phyloP scores from a whole-genome alignment of 345 rosid species.

The Garcia nutans region DNA sequence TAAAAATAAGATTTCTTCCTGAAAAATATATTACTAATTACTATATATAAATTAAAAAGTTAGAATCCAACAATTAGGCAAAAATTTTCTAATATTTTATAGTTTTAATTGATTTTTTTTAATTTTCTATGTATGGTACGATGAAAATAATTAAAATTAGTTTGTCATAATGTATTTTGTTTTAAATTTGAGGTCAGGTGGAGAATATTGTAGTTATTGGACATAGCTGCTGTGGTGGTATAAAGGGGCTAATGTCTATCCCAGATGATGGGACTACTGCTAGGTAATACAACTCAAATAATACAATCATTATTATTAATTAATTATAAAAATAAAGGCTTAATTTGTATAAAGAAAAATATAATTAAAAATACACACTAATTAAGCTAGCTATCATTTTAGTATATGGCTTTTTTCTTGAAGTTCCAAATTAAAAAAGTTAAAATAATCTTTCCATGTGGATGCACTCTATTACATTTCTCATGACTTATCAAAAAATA shows the following conservation, averaged over 20 bases:
- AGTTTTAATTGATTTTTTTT: no score
- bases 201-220: slow-evolving; percentile 85
- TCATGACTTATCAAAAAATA: not conserved
- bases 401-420: not conserved
- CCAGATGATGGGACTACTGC: slow-evolving; percentile 58
- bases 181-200: slow-evolving; percentile 49
- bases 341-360: not conserved
- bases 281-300: slow-evolving; percentile 30
- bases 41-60: no score
- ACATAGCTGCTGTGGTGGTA: slow-evolving; percentile 96
- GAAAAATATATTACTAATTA: no score
- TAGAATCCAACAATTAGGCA: no score
- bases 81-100: no score
- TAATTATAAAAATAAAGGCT: not conserved
- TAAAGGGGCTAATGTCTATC: slow-evolving; percentile 84
- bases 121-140: no score
- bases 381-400: not conserved
- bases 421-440: not conserved
- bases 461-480: not conserved
- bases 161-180: not conserved
- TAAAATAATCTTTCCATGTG: slow-evolving; percentile 9
- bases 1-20: no score
- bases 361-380: no score
- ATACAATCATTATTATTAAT: no score
- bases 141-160: no score